A percentile compares a stretch with the other conserved stretches of the same genome.
phyloP scores from a whole-genome alignment of 2,329 filamentous ascomycete species.

The Aspergillus glaucus region DNA sequence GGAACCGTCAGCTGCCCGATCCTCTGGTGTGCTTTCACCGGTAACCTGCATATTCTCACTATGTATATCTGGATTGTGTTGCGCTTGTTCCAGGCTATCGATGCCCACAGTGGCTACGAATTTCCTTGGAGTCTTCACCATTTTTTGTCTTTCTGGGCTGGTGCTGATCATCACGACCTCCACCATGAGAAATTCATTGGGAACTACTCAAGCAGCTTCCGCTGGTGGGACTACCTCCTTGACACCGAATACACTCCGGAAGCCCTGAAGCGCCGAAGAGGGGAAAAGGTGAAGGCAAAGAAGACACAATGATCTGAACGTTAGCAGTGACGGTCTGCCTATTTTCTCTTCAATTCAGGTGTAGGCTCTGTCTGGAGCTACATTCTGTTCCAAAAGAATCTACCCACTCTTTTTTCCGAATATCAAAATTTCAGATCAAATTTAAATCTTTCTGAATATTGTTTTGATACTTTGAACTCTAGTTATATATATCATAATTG shows the following conservation, averaged over 20 bases:
- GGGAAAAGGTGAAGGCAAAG: constrained; percentile 38
- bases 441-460: no score
- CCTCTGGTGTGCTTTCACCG: constrained; percentile 73
- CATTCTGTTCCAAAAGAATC: no score
- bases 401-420: no score
- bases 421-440: no score
- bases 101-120: constrained; percentile 95
- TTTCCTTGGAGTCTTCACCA: constrained; percentile 97
- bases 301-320: constrained; percentile 8
- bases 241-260: constrained; percentile 91
- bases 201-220: constrained; percentile 96
- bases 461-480: no score
- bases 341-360: no score
- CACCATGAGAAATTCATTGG: constrained; percentile 99
- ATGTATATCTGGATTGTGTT: constrained; percentile 97
- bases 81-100: constrained; percentile 94
- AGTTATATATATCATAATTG: no score
- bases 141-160: constrained; percentile 96
- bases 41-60: constrained; percentile 86
- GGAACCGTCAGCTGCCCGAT: constrained; percentile 80
- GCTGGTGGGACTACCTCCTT: constrained; percentile 95
- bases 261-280: constrained; percentile 74
- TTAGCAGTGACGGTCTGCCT: no score
- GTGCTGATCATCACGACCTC: constrained; percentile 90
- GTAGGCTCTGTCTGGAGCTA: no score